These are phyloP conservation scores for Acanthamoeba healyi DNA, from an alignment of 208 protist genomes.

Conservation along the genomic window DNA sequence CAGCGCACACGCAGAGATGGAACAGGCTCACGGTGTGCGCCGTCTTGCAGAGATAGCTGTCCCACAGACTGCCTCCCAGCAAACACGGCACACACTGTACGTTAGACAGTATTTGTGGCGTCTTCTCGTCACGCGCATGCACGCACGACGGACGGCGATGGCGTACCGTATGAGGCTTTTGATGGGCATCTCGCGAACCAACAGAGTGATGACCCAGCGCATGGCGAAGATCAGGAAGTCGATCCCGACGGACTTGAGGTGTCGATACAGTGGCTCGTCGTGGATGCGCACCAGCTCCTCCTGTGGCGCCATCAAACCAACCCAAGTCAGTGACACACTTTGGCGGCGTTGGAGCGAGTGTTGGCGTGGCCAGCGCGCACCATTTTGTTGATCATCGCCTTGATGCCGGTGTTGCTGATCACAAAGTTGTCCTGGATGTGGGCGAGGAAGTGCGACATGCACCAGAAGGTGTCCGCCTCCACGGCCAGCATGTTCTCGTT, in stretches of 20 bases:
- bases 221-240: slow-evolving; percentile 1
- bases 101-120: too few species aligned
- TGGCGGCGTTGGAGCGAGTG: not conserved
- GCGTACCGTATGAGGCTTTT: not conserved
- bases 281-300: not conserved
- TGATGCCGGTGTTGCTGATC: not conserved
- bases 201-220: not conserved
- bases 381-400: not conserved
- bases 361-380: not conserved
- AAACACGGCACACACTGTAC: too few species aligned
- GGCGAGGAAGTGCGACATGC: not conserved
- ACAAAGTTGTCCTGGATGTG: slow-evolving; percentile 17
- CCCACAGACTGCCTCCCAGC: not conserved
- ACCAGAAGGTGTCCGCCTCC: not conserved
- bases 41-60: slow-evolving; percentile 3
- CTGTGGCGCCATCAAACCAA: not conserved
- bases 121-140: too few species aligned
- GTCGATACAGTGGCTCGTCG: not conserved
- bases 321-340: too few species aligned
- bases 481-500: slow-evolving; percentile 1
- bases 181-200: not conserved
- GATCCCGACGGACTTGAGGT: not conserved
- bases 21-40: not conserved
- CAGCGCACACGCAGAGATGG: not conserved
- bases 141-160: not conserved